Evolutionary conservation across 176 grass and related monocot genomes (phyloP).

Genomic region (Eragrostis curvula): DNA sequence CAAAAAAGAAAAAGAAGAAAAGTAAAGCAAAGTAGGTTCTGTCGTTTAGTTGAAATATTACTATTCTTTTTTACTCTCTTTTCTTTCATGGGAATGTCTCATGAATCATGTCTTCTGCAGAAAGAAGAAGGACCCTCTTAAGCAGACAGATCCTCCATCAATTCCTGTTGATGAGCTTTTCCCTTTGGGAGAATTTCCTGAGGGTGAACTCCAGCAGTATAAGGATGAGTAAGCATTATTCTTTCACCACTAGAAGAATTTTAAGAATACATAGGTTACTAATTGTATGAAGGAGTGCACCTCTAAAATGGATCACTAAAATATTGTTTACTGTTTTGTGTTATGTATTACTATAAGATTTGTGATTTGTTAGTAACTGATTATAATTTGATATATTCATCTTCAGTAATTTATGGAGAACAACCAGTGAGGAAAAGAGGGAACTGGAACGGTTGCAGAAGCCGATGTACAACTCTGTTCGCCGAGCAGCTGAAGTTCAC

Average conservation of each 20-base stretch:
- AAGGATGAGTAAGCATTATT: conserved; percentile 77
- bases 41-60: conserved; percentile 24
- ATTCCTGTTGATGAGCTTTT: conserved; percentile 94
- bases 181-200: conserved; percentile 79
- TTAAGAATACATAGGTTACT: not conserved
- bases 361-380: not conserved
- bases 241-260: not conserved
- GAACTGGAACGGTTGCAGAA: conserved; percentile 86
- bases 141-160: conserved; percentile 90
- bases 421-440: conserved; percentile 92
- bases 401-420: conserved; percentile 92
- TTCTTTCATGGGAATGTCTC: conserved; percentile 13
- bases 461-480: conserved; percentile 85
- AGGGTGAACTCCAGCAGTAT: conserved; percentile 87
- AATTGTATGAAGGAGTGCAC: not conserved
- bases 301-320: not conserved
- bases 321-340: conserved; percentile 3
- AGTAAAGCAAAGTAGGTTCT: conserved; percentile 68
- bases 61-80: conserved; percentile 30
- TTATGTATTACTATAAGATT: not conserved
- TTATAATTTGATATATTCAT: conserved; percentile 40
- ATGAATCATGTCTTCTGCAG: conserved; percentile 37
- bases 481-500: conserved; percentile 97
- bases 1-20: conserved; percentile 93
- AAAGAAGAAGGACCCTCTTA: conserved; percentile 81